phyloP scores from a whole-genome alignment of 768 basidiomycete genomes.

The Dioszegia crocea region DNA sequence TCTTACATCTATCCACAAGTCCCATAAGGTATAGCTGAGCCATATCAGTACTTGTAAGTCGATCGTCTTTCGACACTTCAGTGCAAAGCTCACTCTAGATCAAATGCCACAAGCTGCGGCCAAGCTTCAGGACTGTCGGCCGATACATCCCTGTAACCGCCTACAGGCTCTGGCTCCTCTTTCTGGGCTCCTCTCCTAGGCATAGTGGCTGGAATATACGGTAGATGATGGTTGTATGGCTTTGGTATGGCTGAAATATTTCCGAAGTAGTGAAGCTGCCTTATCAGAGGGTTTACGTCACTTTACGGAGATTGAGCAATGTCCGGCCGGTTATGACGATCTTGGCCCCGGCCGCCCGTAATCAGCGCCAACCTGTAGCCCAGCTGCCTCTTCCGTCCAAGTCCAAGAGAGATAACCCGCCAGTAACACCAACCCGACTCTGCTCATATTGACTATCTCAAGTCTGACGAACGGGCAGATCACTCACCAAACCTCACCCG shows the following conservation, averaged over 20 bases:
- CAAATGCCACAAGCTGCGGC: constrained; percentile 61
- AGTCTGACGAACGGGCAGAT: too few species aligned
- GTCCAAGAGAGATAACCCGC: too few species aligned
- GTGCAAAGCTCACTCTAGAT: constrained; percentile 62
- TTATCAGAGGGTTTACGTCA: background rate
- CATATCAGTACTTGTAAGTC: background rate
- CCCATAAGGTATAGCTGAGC: constrained; percentile 75
- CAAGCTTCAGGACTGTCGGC: constrained; percentile 37
- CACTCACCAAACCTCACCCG: background rate
- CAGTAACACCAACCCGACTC: too few species aligned
- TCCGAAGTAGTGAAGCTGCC: too few species aligned
- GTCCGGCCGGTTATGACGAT: background rate
- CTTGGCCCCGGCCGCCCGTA: too few species aligned
- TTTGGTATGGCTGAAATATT: too few species aligned
- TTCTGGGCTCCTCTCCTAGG: constrained; percentile 17
- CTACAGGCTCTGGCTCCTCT: constrained; percentile 5
- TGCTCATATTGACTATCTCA: too few species aligned
- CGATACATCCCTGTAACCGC: constrained; percentile 11
- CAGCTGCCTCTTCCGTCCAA: too few species aligned
- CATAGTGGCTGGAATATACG: constrained; percentile 12
- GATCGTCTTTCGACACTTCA: background rate
- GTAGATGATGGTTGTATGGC: too few species aligned
- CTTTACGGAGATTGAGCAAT: too few species aligned
- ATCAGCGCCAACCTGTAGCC: too few species aligned
- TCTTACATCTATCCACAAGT: constrained; percentile 73